These are phyloP conservation scores for Podila verticillata DNA, from an alignment of 192 early-diverging fungal genomes.

Conservation along the genomic window DNA sequence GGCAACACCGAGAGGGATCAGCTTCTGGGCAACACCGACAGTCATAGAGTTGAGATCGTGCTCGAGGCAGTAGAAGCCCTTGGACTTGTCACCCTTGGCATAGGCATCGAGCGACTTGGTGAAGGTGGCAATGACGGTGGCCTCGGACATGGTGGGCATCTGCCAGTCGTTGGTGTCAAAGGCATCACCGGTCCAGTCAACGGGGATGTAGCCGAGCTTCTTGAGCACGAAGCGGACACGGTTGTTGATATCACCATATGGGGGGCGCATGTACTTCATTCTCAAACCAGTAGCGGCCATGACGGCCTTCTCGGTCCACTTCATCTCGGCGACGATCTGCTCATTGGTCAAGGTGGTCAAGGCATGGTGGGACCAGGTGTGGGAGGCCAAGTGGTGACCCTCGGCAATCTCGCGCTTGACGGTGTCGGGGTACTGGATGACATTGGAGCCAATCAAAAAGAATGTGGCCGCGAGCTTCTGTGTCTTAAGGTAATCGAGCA, in stretches of 20 bases:
- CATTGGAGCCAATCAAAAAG: conserved; percentile 72
- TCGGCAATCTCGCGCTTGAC: conserved; percentile 57
- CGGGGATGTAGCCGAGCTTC: conserved; percentile 36
- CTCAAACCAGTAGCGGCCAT: conserved; percentile 57
- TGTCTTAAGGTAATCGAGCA: conserved; percentile 59
- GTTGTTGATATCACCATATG: conserved; percentile 65
- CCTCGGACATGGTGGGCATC: conserved; percentile 23
- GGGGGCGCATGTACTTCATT: conserved; percentile 60
- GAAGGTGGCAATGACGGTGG: conserved; percentile 1
- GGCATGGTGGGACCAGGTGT: conserved; percentile 70
- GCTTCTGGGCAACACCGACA: conserved; percentile 31
- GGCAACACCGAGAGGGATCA: conserved; percentile 31
- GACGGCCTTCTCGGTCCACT: conserved; percentile 57
- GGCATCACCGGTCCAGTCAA: conserved; percentile 35
- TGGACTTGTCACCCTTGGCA: conserved; percentile 31
- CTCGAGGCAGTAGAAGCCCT: conserved; percentile 40
- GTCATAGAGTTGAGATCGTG: conserved; percentile 29
- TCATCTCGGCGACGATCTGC: conserved; percentile 66
- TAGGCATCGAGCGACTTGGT: conserved; percentile 16
- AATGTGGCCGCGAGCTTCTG: conserved; percentile 65
- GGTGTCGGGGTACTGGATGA: conserved; percentile 55
- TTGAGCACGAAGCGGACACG: conserved; percentile 57
- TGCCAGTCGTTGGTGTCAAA: conserved; percentile 66
- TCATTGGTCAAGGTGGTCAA: conserved; percentile 55
- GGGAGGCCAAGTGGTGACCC: conserved; percentile 72